These are phyloP conservation scores for Nothomitra cinnamomea DNA, from an alignment of 2,329 filamentous ascomycete genomes.

Conservation along the genomic window DNA sequence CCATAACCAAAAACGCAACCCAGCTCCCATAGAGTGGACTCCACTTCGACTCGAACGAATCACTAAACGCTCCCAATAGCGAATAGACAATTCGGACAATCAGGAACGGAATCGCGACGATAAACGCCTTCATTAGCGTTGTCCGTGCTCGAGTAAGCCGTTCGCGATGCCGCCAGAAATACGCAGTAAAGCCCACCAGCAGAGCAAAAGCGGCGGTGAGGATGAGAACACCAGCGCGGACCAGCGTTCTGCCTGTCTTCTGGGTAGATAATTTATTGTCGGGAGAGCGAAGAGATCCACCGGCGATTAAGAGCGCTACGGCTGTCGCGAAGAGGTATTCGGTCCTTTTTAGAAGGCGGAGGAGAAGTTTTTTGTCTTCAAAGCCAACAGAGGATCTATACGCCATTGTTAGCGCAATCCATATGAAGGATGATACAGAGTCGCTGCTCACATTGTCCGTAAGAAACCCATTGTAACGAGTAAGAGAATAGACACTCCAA, in stretches of 20 bases:
- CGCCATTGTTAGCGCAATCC: neutral
- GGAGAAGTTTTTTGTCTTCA: neutral
- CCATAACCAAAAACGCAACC: slow-evolving; percentile 1
- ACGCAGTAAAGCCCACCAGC: neutral
- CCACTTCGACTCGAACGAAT: neutral
- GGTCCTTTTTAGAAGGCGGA: neutral
- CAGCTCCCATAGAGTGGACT: neutral
- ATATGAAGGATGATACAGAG: neutral
- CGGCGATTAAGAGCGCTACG: neutral
- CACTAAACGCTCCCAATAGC: neutral
- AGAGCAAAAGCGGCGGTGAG: neutral
- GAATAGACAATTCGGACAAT: neutral
- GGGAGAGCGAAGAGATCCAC: neutral
- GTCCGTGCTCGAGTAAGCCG: neutral
- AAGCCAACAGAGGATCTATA: neutral
- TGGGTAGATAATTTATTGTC: neutral
- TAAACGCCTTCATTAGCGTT: neutral
- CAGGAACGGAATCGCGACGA: neutral
- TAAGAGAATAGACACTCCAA: neutral
- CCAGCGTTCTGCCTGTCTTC: neutral
- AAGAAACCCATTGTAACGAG: neutral
- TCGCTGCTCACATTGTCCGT: neutral
- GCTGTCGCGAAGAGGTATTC: neutral
- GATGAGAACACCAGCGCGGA: neutral
- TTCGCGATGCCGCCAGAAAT: neutral